Percentiles rank a stretch among this genome's conserved stretches.
Conservation (phyloP, 176 grass and related monocot genomes). For the Chrysopogon serrulatus region DNA sequence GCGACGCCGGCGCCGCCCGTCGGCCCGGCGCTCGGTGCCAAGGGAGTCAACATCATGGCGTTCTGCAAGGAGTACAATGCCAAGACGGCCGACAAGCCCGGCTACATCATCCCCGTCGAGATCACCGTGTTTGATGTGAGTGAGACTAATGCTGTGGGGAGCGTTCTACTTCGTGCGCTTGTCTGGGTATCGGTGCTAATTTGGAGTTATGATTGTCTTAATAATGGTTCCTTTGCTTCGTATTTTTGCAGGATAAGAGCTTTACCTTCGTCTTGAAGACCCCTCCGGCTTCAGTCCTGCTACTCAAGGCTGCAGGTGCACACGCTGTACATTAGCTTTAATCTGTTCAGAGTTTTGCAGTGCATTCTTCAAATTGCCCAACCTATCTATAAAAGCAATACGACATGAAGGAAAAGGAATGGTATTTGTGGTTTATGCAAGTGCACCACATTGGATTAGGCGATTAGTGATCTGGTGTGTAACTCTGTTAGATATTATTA, state of each 20-base stretch:
- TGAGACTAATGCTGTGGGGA: constrained; percentile 27
- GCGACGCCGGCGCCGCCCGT: constrained; percentile 95
- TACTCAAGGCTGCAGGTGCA: constrained; percentile 94
- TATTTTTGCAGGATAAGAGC: constrained; percentile 74
- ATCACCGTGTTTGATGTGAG: constrained; percentile 98
- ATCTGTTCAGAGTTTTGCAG: neutral
- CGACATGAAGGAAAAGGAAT: neutral
- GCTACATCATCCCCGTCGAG: constrained; percentile 96
- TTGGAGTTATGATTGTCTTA: neutral
- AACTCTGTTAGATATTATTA: neutral
- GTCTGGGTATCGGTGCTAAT: neutral
- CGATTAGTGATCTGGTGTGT: neutral
- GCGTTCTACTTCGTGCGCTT: neutral
- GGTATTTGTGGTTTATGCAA: neutral
- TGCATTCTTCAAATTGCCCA: neutral
- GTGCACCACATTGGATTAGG: neutral
- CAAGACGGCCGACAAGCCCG: constrained; percentile 89
- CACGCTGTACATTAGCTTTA: neutral
- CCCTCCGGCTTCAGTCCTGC: constrained; percentile 86
- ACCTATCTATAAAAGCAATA: neutral
- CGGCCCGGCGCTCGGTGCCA: constrained; percentile 86
- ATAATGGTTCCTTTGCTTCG: neutral
- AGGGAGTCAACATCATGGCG: constrained; percentile 95
- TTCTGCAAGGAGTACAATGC: constrained; percentile 99
- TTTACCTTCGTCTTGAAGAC: constrained; percentile 98